Evolutionary conservation across 2,329 filamentous ascomycete genomes (phyloP), one percentile per base, ranked within the genome.

Genomic region (Coleophoma crateriformis): DNA sequence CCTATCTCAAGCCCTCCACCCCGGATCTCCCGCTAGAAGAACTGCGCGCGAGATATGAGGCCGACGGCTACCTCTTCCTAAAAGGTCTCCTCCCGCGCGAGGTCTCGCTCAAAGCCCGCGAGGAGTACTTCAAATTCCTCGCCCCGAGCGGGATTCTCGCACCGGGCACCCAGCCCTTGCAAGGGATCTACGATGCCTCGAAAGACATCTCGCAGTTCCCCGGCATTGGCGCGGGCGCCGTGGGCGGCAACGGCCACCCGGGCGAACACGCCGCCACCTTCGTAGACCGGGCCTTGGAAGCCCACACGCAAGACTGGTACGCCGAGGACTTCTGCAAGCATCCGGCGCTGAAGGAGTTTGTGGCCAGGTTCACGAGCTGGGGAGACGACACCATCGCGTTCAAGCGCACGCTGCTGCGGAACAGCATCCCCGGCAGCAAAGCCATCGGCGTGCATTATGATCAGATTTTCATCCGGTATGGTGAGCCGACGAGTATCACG

Each of bases 141-240:
- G 66, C 72, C 1, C 72, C 79, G 1, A 82, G 73, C 27, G 78
- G 77, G 1, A 73, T 85, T 34, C 65, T 85, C 2, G 74, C 78
- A 51, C 73, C 76, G 0, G 75, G 71, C 34, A 77, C 75, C 0
- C 61, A 70, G 4, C 68, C 76, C 0, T 71, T 78, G 0, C 69
- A 79, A 1, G 79, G 79, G 0, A 72, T 82, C 48, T 82, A 80
- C 56, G 70, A 79, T 57, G 45, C 64, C 0, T 49, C 63, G 0
- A 72, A 72, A 48, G 43, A 48, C 34, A 41, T 15, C 19, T 14
- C 22, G 10, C 19, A 76, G 37, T 79, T 70, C 50, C 75, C 75
- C 0, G 75, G 75, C 1, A 78, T 82, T 48, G 79, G 79, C 2
- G 75, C 77, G 1, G 77, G 77, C 0, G 69, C 68, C 20, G 62